Percentiles rank a stretch among this genome's conserved stretches.
Evolutionary conservation across 2,329 filamentous ascomycete species (phyloP).

Genomic region (Paecilomyces formosus): DNA sequence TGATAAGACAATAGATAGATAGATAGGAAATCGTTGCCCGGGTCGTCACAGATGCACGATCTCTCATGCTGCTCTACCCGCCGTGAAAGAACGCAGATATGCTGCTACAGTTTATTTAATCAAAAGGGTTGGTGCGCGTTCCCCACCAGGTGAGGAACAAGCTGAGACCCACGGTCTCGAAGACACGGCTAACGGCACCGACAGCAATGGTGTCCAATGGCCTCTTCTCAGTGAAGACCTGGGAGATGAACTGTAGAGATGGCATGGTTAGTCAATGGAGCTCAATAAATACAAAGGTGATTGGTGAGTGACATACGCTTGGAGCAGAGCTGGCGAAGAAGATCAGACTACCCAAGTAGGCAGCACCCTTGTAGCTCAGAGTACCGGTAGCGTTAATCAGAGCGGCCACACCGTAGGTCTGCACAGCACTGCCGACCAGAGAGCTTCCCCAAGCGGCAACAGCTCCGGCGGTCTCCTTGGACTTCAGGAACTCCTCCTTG

Average conservation of each 20-base stretch:
- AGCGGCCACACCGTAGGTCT: slow-evolving; percentile 83
- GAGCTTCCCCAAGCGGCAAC: slow-evolving; percentile 87
- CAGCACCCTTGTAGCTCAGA: slow-evolving; percentile 92
- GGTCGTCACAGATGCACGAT: neutral
- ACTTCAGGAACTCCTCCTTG: slow-evolving; percentile 93
- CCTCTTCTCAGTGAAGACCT: slow-evolving; percentile 85
- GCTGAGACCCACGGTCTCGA: slow-evolving; percentile 88
- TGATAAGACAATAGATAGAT: neutral
- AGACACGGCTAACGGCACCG: slow-evolving; percentile 71
- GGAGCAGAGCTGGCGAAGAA: slow-evolving; percentile 88
- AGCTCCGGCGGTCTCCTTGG: slow-evolving; percentile 82
- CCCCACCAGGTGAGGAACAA: slow-evolving; percentile 97
- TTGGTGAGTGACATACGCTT: slow-evolving; percentile 53
- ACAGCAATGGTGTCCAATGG: slow-evolving; percentile 85
- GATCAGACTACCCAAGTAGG: slow-evolving; percentile 84
- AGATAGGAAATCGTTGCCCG: neutral
- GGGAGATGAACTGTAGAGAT: slow-evolving; percentile 63
- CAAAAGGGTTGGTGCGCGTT: slow-evolving; percentile 86
- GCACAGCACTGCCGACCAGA: slow-evolving; percentile 77
- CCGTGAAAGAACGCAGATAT: neutral
- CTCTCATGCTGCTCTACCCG: neutral
- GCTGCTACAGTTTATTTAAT: slow-evolving; percentile 46
- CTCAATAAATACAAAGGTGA: neutral
- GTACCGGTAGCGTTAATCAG: slow-evolving; percentile 93
- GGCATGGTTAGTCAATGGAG: slow-evolving; percentile 10